These are phyloP conservation scores for Xylaria curta DNA, from an alignment of 495 filamentous ascomycete genomes.

Conservation along the genomic window DNA sequence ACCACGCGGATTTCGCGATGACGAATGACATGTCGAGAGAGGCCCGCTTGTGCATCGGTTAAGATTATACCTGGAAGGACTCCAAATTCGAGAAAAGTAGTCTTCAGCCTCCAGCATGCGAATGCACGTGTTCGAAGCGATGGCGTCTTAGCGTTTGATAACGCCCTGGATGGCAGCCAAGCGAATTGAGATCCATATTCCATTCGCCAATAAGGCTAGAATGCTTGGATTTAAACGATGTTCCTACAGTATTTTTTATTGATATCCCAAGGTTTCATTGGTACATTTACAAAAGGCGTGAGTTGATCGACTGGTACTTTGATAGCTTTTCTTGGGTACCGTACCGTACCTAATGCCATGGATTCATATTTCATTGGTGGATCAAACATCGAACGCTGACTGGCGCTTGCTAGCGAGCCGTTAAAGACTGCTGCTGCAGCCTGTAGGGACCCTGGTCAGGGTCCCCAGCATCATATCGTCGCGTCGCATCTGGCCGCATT, in stretches of 20 bases:
- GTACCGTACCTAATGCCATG: no score
- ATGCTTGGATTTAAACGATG: background rate
- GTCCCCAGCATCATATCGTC: constrained; percentile 21
- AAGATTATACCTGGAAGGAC: background rate
- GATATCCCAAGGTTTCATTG: background rate
- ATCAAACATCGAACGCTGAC: background rate
- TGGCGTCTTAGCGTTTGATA: background rate
- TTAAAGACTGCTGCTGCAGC: background rate
- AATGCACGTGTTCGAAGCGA: constrained; percentile 10
- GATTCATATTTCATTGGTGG: background rate
- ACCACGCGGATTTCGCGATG: constrained; percentile 10
- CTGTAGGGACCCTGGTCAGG: constrained; percentile 2
- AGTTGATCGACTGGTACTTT: background rate
- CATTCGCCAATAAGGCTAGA: background rate
- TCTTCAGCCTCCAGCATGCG: background rate
- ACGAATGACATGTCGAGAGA: constrained; percentile 12
- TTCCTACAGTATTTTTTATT: background rate
- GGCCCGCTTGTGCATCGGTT: constrained; percentile 4
- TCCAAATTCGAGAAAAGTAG: constrained; percentile 7
- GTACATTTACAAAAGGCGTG: background rate
- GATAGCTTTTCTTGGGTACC: no score
- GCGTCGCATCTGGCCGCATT: constrained; percentile 21
- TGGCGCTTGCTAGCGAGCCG: constrained; percentile 1
- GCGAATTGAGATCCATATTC: background rate
- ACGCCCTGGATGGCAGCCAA: background rate